Percentiles rank a stretch among this genome's conserved stretches.
These are phyloP conservation scores for Arthromyces matolae DNA, from an alignment of 768 basidiomycete genomes.

Conservation along the genomic window DNA sequence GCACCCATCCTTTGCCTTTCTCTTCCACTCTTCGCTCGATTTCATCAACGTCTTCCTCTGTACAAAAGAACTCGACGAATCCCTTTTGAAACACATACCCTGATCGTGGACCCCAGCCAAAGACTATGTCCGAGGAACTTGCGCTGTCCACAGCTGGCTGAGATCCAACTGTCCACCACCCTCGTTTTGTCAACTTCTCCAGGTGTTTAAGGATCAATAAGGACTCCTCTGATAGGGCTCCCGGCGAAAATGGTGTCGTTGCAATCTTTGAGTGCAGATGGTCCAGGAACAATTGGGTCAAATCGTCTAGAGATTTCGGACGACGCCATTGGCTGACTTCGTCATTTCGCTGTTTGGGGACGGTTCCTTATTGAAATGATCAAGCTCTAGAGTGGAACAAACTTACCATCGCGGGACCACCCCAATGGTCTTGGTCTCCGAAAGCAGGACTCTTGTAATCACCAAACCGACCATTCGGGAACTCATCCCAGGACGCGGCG, in stretches of 20 bases:
- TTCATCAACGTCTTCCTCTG: slow-evolving; percentile 48
- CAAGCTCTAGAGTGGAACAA: slow-evolving; percentile 15
- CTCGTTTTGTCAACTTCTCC: slow-evolving; percentile 66
- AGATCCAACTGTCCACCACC: slow-evolving; percentile 96
- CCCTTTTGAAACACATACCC: slow-evolving; percentile 98
- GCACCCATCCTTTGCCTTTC: slow-evolving; percentile 62
- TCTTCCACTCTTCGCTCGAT: slow-evolving; percentile 57
- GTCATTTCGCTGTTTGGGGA: slow-evolving; percentile 47
- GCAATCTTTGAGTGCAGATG: slow-evolving; percentile 72
- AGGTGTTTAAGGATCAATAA: slow-evolving; percentile 74
- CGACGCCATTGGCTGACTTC: slow-evolving; percentile 73
- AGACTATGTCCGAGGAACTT: slow-evolving; percentile 65
- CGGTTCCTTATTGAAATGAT: neutral
- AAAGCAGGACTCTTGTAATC: slow-evolving; percentile 97
- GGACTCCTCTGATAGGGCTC: slow-evolving; percentile 80
- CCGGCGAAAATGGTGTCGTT: slow-evolving; percentile 86
- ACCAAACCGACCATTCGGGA: slow-evolving; percentile 97
- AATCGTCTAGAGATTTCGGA: slow-evolving; percentile 59
- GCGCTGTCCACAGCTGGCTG: slow-evolving; percentile 90
- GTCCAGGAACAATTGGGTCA: slow-evolving; percentile 75
- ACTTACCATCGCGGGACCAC: slow-evolving; percentile 61
- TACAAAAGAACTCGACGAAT: slow-evolving; percentile 95
- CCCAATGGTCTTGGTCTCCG: slow-evolving; percentile 78
- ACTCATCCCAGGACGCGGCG: slow-evolving; percentile 88
- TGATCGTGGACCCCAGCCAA: slow-evolving; percentile 91